These are phyloP conservation scores for Tetraselmis chui DNA, from an alignment of 139 green algal species.

Conservation along the genomic window DNA sequence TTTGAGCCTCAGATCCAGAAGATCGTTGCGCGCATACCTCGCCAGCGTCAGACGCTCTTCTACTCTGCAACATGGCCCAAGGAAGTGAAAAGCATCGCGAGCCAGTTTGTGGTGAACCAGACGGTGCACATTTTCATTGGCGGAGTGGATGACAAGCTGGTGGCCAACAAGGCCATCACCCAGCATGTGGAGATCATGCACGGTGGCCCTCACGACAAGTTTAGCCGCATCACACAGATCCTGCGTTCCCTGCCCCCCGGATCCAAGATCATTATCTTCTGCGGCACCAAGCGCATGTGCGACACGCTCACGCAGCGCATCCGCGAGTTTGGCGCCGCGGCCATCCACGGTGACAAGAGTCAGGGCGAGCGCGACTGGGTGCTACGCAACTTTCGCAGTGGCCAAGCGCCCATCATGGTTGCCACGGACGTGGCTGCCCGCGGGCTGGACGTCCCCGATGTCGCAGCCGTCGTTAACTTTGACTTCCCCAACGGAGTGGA, in stretches of 20 bases:
- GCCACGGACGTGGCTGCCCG: constrained; percentile 65
- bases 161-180: constrained; percentile 87
- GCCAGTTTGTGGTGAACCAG: constrained; percentile 67
- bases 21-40: constrained; percentile 61
- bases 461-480: constrained; percentile 80
- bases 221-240: constrained; percentile 50
- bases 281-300: constrained; percentile 88
- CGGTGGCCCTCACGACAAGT: constrained; percentile 56
- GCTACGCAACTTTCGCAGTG: constrained; percentile 49
- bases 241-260: constrained; percentile 51
- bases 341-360: constrained; percentile 93
- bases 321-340: constrained; percentile 53
- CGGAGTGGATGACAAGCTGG: constrained; percentile 77
- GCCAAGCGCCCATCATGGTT: constrained; percentile 41
- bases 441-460: constrained; percentile 76
- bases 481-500: constrained; percentile 72
- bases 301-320: constrained; percentile 64
- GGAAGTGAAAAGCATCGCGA: constrained; percentile 82
- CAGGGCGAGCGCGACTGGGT: constrained; percentile 88
- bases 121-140: constrained; percentile 87
- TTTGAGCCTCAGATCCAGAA: constrained; percentile 83
- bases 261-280: constrained; percentile 82
- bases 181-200: constrained; percentile 53
- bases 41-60: constrained; percentile 82
- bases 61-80: constrained; percentile 85